Evolutionary conservation across 1,139 yeast species (phyloP).

Genomic region (Pneumocystis sp.): DNA sequence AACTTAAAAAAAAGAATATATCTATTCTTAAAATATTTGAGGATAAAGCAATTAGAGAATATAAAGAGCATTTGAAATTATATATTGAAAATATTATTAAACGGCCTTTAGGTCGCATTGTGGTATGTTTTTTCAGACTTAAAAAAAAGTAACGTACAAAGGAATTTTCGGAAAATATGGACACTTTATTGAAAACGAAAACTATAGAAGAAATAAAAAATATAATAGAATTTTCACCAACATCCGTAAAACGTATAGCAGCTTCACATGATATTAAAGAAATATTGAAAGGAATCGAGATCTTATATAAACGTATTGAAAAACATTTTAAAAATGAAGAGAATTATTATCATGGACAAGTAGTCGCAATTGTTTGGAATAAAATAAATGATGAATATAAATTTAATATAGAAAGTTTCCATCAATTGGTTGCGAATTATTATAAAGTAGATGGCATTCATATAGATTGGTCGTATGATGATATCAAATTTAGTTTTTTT

Average conservation of each 20-base stretch:
- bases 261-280: conserved; percentile 45
- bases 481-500: background rate
- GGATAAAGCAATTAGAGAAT: conserved; percentile 25
- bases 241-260: conserved; percentile 43
- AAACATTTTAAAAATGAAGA: conserved; percentile 38
- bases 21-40: conserved; percentile 22
- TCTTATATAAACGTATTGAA: conserved; percentile 42
- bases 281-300: conserved; percentile 39
- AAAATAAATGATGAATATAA: background rate
- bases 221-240: conserved; percentile 49
- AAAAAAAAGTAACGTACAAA: conserved; percentile 16
- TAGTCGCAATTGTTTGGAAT: background rate
- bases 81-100: conserved; percentile 41
- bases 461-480: background rate
- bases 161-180: conserved; percentile 53
- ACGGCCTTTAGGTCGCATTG: conserved; percentile 47
- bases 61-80: conserved; percentile 32
- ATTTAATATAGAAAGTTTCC: background rate
- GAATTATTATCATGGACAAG: conserved; percentile 12
- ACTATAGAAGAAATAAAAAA: conserved; percentile 35
- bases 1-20: conserved; percentile 26
- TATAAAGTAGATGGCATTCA: background rate
- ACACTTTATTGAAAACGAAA: conserved; percentile 30
- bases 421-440: background rate
- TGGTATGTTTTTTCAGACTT: background rate